These are phyloP conservation scores for Lichtheimia hyalospora DNA, from an alignment of 371 early-diverging fungal genomes.

Conservation along the genomic window DNA sequence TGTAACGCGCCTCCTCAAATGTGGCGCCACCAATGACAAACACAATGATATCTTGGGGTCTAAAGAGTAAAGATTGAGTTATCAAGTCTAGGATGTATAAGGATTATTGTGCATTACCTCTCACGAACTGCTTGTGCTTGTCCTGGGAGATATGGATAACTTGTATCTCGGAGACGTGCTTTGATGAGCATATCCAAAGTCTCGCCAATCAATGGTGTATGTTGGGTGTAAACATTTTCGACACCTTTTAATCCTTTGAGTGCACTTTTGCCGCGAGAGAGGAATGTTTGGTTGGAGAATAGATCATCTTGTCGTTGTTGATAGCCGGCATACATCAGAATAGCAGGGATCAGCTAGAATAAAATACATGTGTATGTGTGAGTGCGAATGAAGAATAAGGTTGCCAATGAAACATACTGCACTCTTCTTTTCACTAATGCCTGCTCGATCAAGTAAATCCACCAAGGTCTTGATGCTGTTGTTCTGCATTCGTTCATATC, in stretches of 20 bases:
- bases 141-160: constrained; percentile 78
- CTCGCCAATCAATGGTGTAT: constrained; percentile 81
- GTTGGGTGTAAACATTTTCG: constrained; percentile 98
- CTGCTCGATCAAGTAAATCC: constrained; percentile 64
- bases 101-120: constrained; percentile 37
- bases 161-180: constrained; percentile 74
- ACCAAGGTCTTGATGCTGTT: constrained; percentile 70
- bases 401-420: constrained; percentile 44
- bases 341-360: constrained; percentile 67
- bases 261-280: constrained; percentile 79
- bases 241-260: constrained; percentile 92
- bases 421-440: constrained; percentile 73
- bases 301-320: constrained; percentile 87
- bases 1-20: constrained; percentile 86
- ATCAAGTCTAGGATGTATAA: neutral
- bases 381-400: too few relatives aligned
- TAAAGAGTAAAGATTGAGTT: constrained; percentile 10
- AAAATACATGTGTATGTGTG: neutral
- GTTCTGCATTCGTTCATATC: constrained; percentile 81
- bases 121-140: constrained; percentile 44
- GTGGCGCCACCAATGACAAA: constrained; percentile 94
- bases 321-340: constrained; percentile 79
- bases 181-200: constrained; percentile 78
- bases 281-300: constrained; percentile 80
- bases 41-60: constrained; percentile 92